Evolutionary conservation across 345 rosid species (phyloP).

Genomic region (Dipteronia sinensis): DNA sequence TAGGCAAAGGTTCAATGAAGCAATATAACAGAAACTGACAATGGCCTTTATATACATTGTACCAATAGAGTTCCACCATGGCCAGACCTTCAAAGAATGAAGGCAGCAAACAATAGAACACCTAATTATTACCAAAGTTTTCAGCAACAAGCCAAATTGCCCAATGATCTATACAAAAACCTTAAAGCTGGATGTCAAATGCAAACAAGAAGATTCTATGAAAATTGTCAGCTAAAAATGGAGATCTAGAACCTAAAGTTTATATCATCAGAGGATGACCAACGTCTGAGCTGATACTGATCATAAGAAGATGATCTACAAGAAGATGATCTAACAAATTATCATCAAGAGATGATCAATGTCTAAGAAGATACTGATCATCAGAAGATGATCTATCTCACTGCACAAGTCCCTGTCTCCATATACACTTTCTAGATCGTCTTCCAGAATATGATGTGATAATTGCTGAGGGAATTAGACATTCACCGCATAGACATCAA

Average conservation of each 20-base stretch:
- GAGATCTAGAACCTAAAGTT: conserved; percentile 4
- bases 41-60: conserved; percentile 19
- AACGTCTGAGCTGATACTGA: neutral
- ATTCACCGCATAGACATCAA: conserved; percentile 76
- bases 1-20: neutral
- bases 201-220: neutral
- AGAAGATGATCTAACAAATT: neutral
- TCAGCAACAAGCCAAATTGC: conserved; percentile 20
- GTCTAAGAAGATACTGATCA: conserved; percentile 26
- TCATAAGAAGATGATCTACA: conserved; percentile 36
- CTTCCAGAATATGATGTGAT: conserved; percentile 3
- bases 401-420: conserved; percentile 2
- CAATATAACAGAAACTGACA: neutral
- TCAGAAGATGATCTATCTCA: conserved; percentile 34
- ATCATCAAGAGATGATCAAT: conserved; percentile 38
- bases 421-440: neutral
- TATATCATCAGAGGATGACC: conserved; percentile 30
- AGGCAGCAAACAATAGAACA: conserved; percentile 12
- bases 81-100: conserved; percentile 31
- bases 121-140: conserved; percentile 22
- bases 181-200: neutral
- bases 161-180: conserved; percentile 20
- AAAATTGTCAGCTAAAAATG: neutral
- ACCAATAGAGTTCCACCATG: conserved; percentile 11
- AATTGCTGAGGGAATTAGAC: neutral